phyloP scores from a whole-genome alignment of 345 rosid species.

The Arabis alpina region DNA sequence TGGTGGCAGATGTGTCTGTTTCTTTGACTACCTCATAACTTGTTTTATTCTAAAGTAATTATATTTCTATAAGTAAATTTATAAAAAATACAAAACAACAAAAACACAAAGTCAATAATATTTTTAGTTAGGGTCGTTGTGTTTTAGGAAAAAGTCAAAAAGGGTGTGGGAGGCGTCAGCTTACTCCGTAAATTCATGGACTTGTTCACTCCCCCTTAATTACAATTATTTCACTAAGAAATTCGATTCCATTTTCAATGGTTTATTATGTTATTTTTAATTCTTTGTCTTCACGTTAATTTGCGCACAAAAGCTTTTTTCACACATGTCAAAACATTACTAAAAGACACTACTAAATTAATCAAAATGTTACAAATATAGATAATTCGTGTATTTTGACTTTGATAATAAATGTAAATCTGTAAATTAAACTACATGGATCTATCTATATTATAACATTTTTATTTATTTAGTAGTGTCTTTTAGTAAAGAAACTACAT shows the following conservation, averaged over 20 bases:
- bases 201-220: background rate
- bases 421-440: too few species aligned
- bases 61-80: background rate
- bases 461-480: too few species aligned
- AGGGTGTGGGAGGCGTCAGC: constrained; percentile 17
- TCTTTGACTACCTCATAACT: constrained; percentile 24
- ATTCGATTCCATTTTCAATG: background rate
- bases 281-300: background rate
- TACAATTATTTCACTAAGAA: background rate
- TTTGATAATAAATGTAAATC: too few species aligned
- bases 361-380: background rate
- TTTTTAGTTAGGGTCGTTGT: constrained; percentile 5
- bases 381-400: background rate
- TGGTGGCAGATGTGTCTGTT: constrained; percentile 32
- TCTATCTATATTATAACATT: too few species aligned
- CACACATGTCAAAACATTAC: too few species aligned
- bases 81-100: background rate
- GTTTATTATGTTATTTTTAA: background rate
- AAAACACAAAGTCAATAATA: constrained; percentile 12
- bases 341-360: background rate
- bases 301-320: too few species aligned
- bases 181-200: constrained; percentile 32
- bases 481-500: too few species aligned
- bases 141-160: constrained; percentile 7
- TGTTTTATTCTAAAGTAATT: background rate